These are phyloP conservation scores for Pythium pectinolyticum DNA, from an alignment of 352 stramenopile species.

Conservation along the genomic window DNA sequence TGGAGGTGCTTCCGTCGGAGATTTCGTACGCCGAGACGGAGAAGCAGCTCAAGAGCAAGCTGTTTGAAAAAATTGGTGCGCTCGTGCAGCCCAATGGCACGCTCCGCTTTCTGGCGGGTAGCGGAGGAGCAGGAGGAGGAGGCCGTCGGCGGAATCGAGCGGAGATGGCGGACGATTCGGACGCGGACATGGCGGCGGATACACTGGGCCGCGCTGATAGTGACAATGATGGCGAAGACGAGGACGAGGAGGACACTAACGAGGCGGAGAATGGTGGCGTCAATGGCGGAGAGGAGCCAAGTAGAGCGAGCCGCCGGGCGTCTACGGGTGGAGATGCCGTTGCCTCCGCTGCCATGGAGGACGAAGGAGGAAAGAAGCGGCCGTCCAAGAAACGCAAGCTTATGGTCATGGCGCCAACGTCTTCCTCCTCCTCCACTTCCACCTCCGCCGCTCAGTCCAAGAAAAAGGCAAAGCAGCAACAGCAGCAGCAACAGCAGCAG, in stretches of 20 bases:
- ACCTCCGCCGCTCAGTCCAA: too few relatives aligned
- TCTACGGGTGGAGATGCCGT: constrained; percentile 8
- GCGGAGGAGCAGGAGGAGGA: constrained; percentile 6
- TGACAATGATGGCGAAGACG: constrained; percentile 37
- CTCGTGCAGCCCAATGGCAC: constrained; percentile 55
- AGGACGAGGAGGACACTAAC: constrained; percentile 33
- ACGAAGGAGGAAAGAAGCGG: constrained; percentile 27
- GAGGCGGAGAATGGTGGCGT: constrained; percentile 35
- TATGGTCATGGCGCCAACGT: constrained; percentile 24
- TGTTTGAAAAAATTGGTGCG: constrained; percentile 72
- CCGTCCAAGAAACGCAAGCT: constrained; percentile 58
- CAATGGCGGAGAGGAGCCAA: constrained; percentile 27
- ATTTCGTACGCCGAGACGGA: constrained; percentile 55
- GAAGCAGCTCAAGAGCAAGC: constrained; percentile 52
- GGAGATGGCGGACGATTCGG: constrained; percentile 17
- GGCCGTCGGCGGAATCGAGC: constrained; percentile 21
- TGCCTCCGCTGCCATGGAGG: constrained; percentile 2
- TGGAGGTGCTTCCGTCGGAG: constrained; percentile 54
- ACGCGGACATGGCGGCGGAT: constrained; percentile 31
- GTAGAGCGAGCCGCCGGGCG: constrained; percentile 7
- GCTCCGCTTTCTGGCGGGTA: constrained; percentile 35
- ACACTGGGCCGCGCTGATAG: constrained; percentile 17
- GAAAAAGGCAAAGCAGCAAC: too few relatives aligned
- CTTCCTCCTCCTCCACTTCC: too few relatives aligned
- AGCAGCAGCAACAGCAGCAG: constrained; percentile 53